These are phyloP conservation scores for Rhodotorula sp. DNA, from an alignment of 1,284 basidiomycete species.

Conservation along the genomic window DNA sequence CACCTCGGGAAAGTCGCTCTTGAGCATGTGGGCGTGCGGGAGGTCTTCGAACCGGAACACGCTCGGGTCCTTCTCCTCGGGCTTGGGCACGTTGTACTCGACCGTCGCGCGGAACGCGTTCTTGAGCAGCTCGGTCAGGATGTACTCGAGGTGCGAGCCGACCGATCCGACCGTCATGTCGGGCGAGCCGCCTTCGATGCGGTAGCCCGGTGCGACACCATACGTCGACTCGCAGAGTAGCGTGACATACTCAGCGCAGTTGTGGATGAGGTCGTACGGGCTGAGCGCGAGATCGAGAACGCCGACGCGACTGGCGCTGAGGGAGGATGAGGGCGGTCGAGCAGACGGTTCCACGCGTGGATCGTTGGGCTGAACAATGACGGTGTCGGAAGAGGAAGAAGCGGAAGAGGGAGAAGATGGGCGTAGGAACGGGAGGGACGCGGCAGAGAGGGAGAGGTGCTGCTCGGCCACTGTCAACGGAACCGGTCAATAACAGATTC, in stretches of 20 bases:
- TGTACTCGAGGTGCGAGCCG: slow-evolving; percentile 75
- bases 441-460: slow-evolving; percentile 77
- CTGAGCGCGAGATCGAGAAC: slow-evolving; percentile 70
- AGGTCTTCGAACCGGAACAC: slow-evolving; percentile 41
- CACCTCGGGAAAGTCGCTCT: slow-evolving; percentile 47
- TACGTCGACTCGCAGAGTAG: slow-evolving; percentile 85
- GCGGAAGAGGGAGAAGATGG: neutral
- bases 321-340: slow-evolving; percentile 35
- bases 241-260: slow-evolving; percentile 76
- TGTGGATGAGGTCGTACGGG: slow-evolving; percentile 67
- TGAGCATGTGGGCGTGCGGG: slow-evolving; percentile 37
- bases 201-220: slow-evolving; percentile 66
- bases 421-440: slow-evolving; percentile 51
- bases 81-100: slow-evolving; percentile 57
- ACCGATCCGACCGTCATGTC: slow-evolving; percentile 63
- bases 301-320: slow-evolving; percentile 57
- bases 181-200: slow-evolving; percentile 62
- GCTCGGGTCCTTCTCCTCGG: slow-evolving; percentile 30
- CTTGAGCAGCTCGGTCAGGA: slow-evolving; percentile 73
- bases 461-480: slow-evolving; percentile 70
- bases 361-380: neutral
- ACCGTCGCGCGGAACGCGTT: slow-evolving; percentile 87
- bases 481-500: too few relatives aligned
- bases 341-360: slow-evolving; percentile 38
- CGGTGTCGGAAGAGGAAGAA: neutral